Evolutionary conservation across 306 rosid genomes (phyloP), one percentile per base, ranked within the genome.

Genomic region (Cucurbita argyrosperma): DNA sequence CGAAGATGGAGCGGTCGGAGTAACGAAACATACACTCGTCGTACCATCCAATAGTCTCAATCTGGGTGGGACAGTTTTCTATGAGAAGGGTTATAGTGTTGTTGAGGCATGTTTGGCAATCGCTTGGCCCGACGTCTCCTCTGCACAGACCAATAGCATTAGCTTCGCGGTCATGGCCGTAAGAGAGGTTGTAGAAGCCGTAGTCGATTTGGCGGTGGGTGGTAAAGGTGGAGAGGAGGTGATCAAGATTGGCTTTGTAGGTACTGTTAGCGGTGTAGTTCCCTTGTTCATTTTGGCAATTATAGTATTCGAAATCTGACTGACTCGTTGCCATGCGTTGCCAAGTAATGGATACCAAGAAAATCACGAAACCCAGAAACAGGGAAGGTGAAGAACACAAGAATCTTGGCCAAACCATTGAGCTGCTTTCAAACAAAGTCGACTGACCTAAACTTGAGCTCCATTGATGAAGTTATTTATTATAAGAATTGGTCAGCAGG

Each of bases 191-290:
- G 79, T 76, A 80, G 70, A 84, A 89, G 49, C 83, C 85, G 50
- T 72, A 30, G 53, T 54, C 52, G 19, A 38, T 73, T 68, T 71
- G 18, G 15, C 23, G 55, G 15, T 40, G 55, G 69, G 81, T 60
- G 49, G 77, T 59, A n/a, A 86, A 59, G 61, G 74, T 71, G 79
- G 90, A 72, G 65, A 88, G 81, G 60, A 86, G 86, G 71, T 71
- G 60, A 2, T 82, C 64, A 38, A 87, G 89, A 80, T 89, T 85
- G 72, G 67, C 39, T 1, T 76, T 42, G 77, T 84, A 86, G 83
- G 83, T 49, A 49, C 87, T 77, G 42, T 82, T 75, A 6, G 72
- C 38, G 37, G 85, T 82, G 88, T 50, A 50, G 54, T 50, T 50
- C 4, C 54, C 54, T 50, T 50, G 7, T 4, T 0, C 6, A 50